These are phyloP conservation scores for Hymenochaete sp. DNA, from an alignment of 1,284 basidiomycete genomes.

Conservation along the genomic window DNA sequence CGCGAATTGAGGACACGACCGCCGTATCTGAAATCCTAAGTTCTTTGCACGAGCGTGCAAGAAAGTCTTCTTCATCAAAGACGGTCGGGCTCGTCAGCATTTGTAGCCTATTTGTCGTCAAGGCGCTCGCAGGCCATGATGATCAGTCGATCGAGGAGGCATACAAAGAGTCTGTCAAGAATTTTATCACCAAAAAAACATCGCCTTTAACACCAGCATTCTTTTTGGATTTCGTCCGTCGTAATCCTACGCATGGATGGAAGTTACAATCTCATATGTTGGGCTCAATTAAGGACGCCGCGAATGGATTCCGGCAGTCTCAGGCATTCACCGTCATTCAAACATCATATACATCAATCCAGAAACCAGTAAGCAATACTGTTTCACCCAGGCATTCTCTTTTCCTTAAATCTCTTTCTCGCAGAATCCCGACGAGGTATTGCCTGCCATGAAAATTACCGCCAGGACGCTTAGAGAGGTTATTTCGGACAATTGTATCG, in stretches of 20 bases:
- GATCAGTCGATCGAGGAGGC: conserved; percentile 38
- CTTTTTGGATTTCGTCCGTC: conserved; percentile 71
- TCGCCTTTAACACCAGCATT: conserved; percentile 70
- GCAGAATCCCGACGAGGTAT: conserved; percentile 31
- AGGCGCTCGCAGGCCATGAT: conserved; percentile 40
- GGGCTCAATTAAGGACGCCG: conserved; percentile 44
- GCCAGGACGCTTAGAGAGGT: conserved; percentile 43
- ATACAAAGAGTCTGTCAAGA: conserved; percentile 65
- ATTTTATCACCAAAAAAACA: conserved; percentile 77
- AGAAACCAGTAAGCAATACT: conserved; percentile 13
- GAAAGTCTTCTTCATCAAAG: conserved; percentile 59
- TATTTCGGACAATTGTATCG: conserved; percentile 41
- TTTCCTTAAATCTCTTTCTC: neutral
- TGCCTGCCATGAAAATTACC: conserved; percentile 44
- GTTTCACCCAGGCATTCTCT: neutral
- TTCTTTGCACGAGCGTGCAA: conserved; percentile 68
- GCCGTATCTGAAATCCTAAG: conserved; percentile 43
- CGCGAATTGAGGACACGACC: conserved; percentile 40
- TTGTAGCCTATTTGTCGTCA: conserved; percentile 68
- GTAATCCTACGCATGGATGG: conserved; percentile 67
- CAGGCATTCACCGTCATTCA: conserved; percentile 74
- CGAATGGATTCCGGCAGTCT: conserved; percentile 67
- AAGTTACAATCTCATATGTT: conserved; percentile 51
- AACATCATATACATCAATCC: conserved; percentile 46
- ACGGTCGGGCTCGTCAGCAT: conserved; percentile 54